Base-by-base conservation (phyloP, 352 stramenopile species). In the Globisporangium carolinianum region DNA sequence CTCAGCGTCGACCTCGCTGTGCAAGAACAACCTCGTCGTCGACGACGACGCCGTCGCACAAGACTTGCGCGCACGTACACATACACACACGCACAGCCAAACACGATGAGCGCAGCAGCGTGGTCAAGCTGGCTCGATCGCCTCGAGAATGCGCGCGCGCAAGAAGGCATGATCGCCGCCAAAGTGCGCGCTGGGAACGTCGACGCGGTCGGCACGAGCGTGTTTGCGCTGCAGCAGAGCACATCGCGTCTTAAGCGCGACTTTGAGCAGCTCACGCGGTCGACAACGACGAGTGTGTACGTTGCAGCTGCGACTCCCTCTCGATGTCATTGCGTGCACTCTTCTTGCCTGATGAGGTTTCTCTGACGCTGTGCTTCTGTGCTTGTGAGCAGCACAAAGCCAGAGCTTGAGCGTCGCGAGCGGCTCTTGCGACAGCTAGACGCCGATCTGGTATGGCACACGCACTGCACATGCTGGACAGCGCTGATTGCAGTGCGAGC, bases 161-260 rank as follows among this genome's bases (percentile, higher is more conserved):
- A 91, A 60, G 77, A 94, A 62, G 76, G 73, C 60, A 72, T 71
- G 46, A 58, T 92, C 47, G 72, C 72, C 17, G 67, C 54, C 47
- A 92, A 92, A 56, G 81, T 94, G 47, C 82, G 79, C 47, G 65
- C 73, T 2, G 80, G 77, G 1, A 89, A 91, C 60, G 62, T 69
- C 17, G 62, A 75, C 3, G 66, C 76, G 18, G 72, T 91, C 46
- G 82, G 82, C 57, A 89, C 82, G 17, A 92, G 84, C 68, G 84
- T 88, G 45, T 94, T 91, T 61, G 82, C 80, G 45, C 61, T 94
- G 61, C 84, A 94, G 65, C 84, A 94, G 73, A 90, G 77, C 53
- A 75, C 84, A n/a, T 72, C 82, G 55, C 80, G 82, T 41, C 72
- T 94, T 10, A 80, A 84, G 53, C 79, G 84, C 60, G 84, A 94